Base-by-base conservation (phyloP, 1,139 yeast species). In the Oligophagozyma castellii region DNA sequence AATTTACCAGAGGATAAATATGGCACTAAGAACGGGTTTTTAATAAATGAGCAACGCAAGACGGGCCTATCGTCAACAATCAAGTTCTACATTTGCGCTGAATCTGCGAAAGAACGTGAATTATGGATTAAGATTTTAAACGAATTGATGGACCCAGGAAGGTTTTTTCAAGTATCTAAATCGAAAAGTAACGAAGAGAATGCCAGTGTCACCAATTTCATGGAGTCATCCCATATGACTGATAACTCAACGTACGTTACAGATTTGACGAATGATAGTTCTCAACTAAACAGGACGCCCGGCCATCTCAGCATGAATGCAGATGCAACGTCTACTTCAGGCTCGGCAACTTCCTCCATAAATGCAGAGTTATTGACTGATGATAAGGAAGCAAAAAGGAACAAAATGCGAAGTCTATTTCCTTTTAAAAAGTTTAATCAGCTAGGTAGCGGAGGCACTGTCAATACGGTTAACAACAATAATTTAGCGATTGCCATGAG, bases 41-140 rank as follows among this genome's bases (percentile, higher is more conserved):
- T 77, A 23, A 59, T 83, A 2, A 61, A 70, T 57, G 94, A 81
- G 47, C 64, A 69, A 5, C 68, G 65, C 36, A 72, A 70, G 42
- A 63, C 70, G 16, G 66, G 70, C 28, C 55, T 68, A n/a, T 63
- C 75, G 2, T 58, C 65, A 13, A 59, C 70, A 21, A 66, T 70
- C 2, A 73, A 72, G 35, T 84, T 79, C 50, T 68, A 74, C 29
- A 65, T 84, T 36, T 83, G 93, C 54, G 83, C 93, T 2, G 95
- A 84, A 50, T 70, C 78, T 2, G 81, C 78, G 30, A 64, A 61
- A 19, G 94, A 83, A 43, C 67, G 94, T 31, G 93, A 80, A 41
- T 64, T 64, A 4, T 80, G 95, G 95, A 69, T 77, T 16, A 62
- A 69, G 13, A 64, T 70, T 2, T 55, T 78, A 38, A 61, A 73